Percentiles rank a stretch among this genome's conserved stretches.
These are phyloP conservation scores for Neurospora sp. DNA, from an alignment of 495 filamentous ascomycete genomes.

Conservation along the genomic window DNA sequence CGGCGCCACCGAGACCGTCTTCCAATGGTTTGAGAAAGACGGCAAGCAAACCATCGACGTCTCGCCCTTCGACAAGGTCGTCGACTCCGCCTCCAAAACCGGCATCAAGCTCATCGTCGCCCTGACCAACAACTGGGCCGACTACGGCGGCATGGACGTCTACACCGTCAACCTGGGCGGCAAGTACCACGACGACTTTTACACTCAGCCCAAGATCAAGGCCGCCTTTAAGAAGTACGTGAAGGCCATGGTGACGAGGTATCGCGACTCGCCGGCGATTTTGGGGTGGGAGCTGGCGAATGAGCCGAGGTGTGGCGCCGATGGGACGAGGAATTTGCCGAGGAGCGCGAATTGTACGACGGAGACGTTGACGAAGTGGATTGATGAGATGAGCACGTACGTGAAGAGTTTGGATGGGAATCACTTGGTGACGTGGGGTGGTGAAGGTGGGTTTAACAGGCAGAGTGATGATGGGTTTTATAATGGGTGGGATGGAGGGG, in stretches of 20 bases:
- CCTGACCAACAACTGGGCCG: slow-evolving; percentile 45
- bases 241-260: slow-evolving; percentile 37
- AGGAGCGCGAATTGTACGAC: slow-evolving; percentile 26
- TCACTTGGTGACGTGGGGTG: slow-evolving; percentile 44
- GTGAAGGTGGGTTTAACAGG: slow-evolving; percentile 39
- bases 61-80: slow-evolving; percentile 56
- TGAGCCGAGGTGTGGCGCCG: slow-evolving; percentile 35
- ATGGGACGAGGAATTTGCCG: neutral
- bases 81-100: slow-evolving; percentile 45
- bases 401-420: slow-evolving; percentile 40
- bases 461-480: slow-evolving; percentile 48
- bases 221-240: slow-evolving; percentile 43
- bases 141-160: slow-evolving; percentile 42
- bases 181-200: slow-evolving; percentile 21
- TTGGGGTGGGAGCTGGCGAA: slow-evolving; percentile 49
- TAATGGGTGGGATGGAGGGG: slow-evolving; percentile 47
- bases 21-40: slow-evolving; percentile 27
- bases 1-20: slow-evolving; percentile 41
- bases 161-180: slow-evolving; percentile 31
- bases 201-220: slow-evolving; percentile 29
- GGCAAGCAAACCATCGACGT: slow-evolving; percentile 46
- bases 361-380: slow-evolving; percentile 34
- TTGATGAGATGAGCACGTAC: slow-evolving; percentile 35
- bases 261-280: slow-evolving; percentile 38
- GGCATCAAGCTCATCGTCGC: slow-evolving; percentile 51